Base-by-base conservation (phyloP, 1,284 basidiomycete species). In the Sanghuangporus weigelae region DNA sequence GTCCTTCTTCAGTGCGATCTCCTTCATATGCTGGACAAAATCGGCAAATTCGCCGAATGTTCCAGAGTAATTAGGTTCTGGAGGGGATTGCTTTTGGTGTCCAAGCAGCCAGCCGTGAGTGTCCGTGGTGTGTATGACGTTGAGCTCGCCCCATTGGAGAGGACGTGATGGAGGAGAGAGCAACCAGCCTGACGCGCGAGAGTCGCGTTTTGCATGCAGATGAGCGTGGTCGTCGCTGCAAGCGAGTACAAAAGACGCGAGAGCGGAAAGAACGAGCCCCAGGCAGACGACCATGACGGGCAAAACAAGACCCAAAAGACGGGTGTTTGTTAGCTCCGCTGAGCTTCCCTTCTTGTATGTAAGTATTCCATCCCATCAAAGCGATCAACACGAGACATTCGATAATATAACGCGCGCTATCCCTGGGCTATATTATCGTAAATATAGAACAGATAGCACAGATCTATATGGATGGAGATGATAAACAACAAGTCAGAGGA, bases 11-110 rank as follows among this genome's bases (percentile, higher is more conserved):
- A 44, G 8, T 10, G 93, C 91, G 56, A 87, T 78, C 51, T 81
- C 69, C 72, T 93, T 91, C 90, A 95, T 92, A 67, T 92, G 90
- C 5, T 81, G 71, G 16, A 92, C 89, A 68, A 95, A 95, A 23
- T 86, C 90, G 35, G 89, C 81, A 71, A 93, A 92, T 66, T 91
- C 87, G 7, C 93, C 93, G 51, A 90, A 84, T 70, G 90, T 87
- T 21, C 87, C 92, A 67, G 86, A 81, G 51, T 23, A 62, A 70
- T 91, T 88, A 1, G 90, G 90, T 68, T 92, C 90, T 0, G 89
- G 89, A 69, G 82, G 84, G 3, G 81, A 83, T 1, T 74, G 21
- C 69, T 90, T 87, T 68, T 88, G 85, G 74, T 92, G 89, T 2
- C 90, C 89, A 26, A 90, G 79, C 5, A 91, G 76, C 89, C 89